Conservation (phyloP, 2,329 filamentous ascomycete species). For the Verruconis gallopava region DNA sequence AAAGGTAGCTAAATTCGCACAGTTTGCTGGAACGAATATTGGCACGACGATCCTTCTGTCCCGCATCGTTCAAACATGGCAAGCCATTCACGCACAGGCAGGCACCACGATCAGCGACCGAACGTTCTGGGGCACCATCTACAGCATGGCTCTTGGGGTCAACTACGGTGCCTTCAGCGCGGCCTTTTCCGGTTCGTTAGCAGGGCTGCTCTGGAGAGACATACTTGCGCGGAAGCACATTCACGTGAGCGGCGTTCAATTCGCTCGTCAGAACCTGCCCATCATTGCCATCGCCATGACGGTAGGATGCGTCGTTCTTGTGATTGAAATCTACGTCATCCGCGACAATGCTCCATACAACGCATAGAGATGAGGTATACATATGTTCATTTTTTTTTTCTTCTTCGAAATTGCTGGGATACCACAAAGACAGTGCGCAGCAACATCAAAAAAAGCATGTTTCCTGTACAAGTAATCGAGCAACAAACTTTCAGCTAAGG, state of each 20-base stretch:
- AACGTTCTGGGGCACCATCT: slow-evolving; percentile 61
- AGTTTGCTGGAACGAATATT: slow-evolving; percentile 69
- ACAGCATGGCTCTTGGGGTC: slow-evolving; percentile 61
- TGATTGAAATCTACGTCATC: slow-evolving; percentile 51
- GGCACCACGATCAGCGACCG: slow-evolving; percentile 43
- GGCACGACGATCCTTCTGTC: slow-evolving; percentile 62
- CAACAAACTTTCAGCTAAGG: too few relatives aligned
- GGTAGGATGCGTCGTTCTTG: slow-evolving; percentile 47
- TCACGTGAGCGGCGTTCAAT: slow-evolving; percentile 48
- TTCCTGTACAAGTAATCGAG: too few relatives aligned
- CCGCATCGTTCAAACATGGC: slow-evolving; percentile 57
- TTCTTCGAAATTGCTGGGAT: too few relatives aligned
- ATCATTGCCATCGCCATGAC: slow-evolving; percentile 59
- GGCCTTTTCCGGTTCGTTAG: slow-evolving; percentile 58
- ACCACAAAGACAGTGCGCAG: too few relatives aligned
- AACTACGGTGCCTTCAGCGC: slow-evolving; percentile 65
- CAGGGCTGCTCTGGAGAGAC: slow-evolving; percentile 59
- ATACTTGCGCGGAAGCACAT: slow-evolving; percentile 59
- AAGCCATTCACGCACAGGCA: slow-evolving; percentile 40
- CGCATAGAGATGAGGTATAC: not conserved
- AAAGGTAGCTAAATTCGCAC: slow-evolving; percentile 1
- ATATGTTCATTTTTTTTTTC: too few relatives aligned
- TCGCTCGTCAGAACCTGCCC: slow-evolving; percentile 54
- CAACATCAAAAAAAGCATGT: too few relatives aligned
- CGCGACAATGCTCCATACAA: slow-evolving; percentile 29